phyloP scores from a whole-genome alignment of 352 stramenopile species.

The Phytopythium cucurbitacearum region DNA sequence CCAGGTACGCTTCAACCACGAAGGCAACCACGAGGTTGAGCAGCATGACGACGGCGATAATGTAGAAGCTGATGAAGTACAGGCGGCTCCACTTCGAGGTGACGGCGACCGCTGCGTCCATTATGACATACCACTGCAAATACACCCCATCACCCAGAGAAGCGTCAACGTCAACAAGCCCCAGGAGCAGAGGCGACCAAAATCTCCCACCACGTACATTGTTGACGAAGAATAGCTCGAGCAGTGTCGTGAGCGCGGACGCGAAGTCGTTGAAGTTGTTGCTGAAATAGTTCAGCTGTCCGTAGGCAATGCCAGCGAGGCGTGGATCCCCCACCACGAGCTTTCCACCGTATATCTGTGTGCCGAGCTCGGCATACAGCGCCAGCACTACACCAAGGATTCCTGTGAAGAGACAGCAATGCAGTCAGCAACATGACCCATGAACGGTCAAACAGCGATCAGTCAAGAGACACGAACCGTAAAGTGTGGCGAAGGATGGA shows the following conservation, averaged over 20 bases:
- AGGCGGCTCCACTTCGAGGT: constrained; percentile 48
- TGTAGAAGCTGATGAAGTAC: constrained; percentile 74
- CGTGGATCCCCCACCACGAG: constrained; percentile 32
- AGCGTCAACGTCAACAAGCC: background rate
- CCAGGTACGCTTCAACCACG: constrained; percentile 57
- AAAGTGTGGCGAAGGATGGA: constrained; percentile 50
- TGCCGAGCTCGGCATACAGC: constrained; percentile 53
- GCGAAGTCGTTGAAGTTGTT: constrained; percentile 83
- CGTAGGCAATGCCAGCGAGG: constrained; percentile 36
- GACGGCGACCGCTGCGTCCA: constrained; percentile 54
- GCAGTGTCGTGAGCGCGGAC: constrained; percentile 56
- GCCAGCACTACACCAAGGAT: constrained; percentile 64
- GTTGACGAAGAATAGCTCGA: constrained; percentile 74
- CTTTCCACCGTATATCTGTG: constrained; percentile 58
- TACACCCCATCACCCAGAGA: background rate
- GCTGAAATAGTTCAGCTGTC: constrained; percentile 44
- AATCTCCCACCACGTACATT: constrained; percentile 32
- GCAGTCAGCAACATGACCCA: background rate
- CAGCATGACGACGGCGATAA: constrained; percentile 66
- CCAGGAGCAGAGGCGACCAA: background rate
- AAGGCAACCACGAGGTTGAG: constrained; percentile 72
- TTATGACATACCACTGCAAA: constrained; percentile 58
- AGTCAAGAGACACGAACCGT: constrained; percentile 17
- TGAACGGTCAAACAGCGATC: background rate
- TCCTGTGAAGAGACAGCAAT: constrained; percentile 12